These are phyloP conservation scores for Fusarium metavorans DNA, from an alignment of 2,329 filamentous ascomycete genomes.

Conservation along the genomic window DNA sequence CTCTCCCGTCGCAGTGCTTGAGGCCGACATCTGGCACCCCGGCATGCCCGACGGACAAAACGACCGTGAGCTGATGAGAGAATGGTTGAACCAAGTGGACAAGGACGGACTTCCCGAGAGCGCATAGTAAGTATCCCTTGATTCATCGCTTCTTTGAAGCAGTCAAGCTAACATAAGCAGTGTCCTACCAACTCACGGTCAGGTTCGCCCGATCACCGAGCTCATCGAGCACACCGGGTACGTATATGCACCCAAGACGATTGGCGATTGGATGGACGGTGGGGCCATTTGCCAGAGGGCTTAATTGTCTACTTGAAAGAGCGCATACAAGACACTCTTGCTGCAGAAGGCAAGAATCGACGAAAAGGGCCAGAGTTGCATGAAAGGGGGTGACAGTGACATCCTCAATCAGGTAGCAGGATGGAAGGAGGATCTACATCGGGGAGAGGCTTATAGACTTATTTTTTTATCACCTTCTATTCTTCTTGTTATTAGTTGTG, in stretches of 20 bases:
- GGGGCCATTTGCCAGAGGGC: constrained; percentile 6
- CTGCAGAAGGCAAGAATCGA: background rate
- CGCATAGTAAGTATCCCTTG: background rate
- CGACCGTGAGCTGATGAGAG: constrained; percentile 10
- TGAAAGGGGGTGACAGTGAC: background rate
- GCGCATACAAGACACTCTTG: background rate
- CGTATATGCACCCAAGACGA: background rate
- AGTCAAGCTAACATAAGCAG: background rate
- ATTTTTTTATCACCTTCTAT: background rate
- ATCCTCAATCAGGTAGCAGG: background rate
- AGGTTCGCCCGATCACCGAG: constrained; percentile 9
- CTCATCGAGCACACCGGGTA: constrained; percentile 15
- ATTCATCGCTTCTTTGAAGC: background rate
- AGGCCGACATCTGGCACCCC: constrained; percentile 16
- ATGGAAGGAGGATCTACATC: background rate
- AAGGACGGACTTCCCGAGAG: constrained; percentile 4
- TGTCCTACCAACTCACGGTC: constrained; percentile 14
- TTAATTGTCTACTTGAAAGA: background rate
- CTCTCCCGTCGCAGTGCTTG: constrained; percentile 2
- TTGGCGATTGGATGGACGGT: constrained; percentile 6
- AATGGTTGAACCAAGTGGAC: constrained; percentile 10
- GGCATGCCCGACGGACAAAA: constrained; percentile 3
- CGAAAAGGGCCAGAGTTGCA: background rate
- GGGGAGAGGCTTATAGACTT: background rate
- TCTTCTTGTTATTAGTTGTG: background rate